These are phyloP conservation scores for Termitomyces sp. DNA, from an alignment of 768 basidiomycete species.

Conservation along the genomic window DNA sequence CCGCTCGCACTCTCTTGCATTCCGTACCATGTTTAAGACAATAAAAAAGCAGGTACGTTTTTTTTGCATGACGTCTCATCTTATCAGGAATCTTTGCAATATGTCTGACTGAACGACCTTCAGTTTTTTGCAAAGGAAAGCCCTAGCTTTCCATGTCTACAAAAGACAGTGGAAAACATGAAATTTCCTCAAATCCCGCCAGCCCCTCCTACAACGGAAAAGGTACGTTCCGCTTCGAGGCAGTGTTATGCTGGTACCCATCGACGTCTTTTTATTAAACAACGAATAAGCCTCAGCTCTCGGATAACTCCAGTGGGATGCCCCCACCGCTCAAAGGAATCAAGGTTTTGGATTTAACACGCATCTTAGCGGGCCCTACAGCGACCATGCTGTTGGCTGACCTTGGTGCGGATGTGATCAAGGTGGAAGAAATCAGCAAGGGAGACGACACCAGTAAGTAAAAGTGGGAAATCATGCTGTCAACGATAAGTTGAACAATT, in stretches of 20 bases:
- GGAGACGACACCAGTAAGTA: conserved; percentile 77
- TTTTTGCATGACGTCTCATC: no score
- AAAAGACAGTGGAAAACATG: no score
- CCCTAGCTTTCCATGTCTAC: no score
- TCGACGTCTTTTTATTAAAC: conserved; percentile 2
- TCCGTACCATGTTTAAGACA: no score
- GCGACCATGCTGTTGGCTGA: conserved; percentile 94
- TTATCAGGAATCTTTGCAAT: no score
- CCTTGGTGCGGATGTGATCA: conserved; percentile 90
- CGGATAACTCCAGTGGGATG: conserved; percentile 42
- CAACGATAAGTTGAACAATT: conserved; percentile 5
- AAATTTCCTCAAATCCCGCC: no score
- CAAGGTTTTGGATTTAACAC: conserved; percentile 83
- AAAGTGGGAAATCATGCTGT: neutral
- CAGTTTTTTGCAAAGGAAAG: no score
- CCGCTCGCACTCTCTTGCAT: no score
- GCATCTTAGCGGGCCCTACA: conserved; percentile 89
- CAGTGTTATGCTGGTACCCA: neutral
- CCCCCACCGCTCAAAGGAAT: conserved; percentile 78
- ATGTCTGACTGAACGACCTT: no score
- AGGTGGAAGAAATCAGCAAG: conserved; percentile 74
- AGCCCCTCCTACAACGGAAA: no score
- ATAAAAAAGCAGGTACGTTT: no score
- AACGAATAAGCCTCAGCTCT: conserved; percentile 1
- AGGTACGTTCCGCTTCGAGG: neutral